Conservation (phyloP, 148 eudicot species). For the Vaccinium vitisidaea region DNA sequence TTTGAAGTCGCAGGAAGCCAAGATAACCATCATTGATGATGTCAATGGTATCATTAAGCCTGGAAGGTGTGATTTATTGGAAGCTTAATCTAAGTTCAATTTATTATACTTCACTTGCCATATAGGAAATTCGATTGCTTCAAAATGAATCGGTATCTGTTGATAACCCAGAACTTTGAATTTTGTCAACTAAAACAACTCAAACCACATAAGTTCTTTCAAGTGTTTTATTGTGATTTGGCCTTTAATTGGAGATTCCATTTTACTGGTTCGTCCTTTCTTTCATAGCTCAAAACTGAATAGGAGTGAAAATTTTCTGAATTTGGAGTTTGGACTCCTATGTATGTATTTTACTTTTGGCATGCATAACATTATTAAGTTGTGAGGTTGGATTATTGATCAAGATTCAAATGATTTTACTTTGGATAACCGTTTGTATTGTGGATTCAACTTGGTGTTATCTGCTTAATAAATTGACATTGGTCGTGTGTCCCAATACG, state of each 20-base stretch:
- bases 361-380: neutral
- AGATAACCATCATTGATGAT: constrained; percentile 47
- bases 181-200: neutral
- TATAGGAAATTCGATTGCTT: neutral
- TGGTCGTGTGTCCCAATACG: neutral
- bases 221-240: neutral
- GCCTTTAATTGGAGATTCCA: neutral
- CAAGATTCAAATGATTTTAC: neutral
- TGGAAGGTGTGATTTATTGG: constrained; percentile 46
- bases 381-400: neutral
- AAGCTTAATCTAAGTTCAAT: neutral
- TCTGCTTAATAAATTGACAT: neutral
- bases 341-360: neutral
- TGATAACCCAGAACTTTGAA: neutral
- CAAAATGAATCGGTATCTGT: neutral
- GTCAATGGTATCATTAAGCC: constrained; percentile 71
- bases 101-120: neutral
- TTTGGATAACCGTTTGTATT: neutral
- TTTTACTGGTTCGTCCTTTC: neutral
- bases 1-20: constrained; percentile 6
- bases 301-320: neutral
- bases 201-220: neutral
- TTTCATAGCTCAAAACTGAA: neutral
- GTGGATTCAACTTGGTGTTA: neutral
- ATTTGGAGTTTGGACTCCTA: neutral